Conservation (phyloP, 768 basidiomycete genomes). For the Naganishia randhawae region DNA sequence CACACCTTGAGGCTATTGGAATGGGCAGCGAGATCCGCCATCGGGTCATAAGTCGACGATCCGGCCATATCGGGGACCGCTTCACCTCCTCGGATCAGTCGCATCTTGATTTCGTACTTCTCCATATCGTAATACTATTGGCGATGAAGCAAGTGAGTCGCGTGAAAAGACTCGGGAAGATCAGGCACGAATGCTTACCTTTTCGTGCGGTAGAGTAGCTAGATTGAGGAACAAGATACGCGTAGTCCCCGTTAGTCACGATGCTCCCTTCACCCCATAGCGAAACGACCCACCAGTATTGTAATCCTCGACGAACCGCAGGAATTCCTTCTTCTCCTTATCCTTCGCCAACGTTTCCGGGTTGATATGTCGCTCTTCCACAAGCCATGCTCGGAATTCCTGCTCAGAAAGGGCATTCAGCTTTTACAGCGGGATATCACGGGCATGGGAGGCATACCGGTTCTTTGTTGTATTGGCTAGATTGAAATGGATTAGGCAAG, state of each 20-base stretch:
- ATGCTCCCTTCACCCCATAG: constrained; percentile 1
- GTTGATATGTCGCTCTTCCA: constrained; percentile 86
- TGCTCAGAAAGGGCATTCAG: constrained; percentile 34
- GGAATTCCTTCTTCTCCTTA: constrained; percentile 78
- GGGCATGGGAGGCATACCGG: constrained; percentile 38
- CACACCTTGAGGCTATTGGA: constrained; percentile 68
- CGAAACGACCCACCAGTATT: constrained; percentile 43
- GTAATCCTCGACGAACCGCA: constrained; percentile 59
- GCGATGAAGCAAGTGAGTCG: not conserved
- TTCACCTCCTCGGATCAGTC: constrained; percentile 76
- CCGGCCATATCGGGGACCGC: constrained; percentile 62
- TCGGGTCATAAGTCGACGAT: constrained; percentile 63
- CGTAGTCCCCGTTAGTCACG: constrained; percentile 66
- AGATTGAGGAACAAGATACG: not conserved
- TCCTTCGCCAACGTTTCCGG: constrained; percentile 84
- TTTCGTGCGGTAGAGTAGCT: constrained; percentile 91
- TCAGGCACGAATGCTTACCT: constrained; percentile 47
- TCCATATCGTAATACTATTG: constrained; percentile 76
- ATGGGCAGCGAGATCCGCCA: constrained; percentile 76
- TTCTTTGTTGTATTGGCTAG: constrained; percentile 66
- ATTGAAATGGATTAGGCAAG: constrained; percentile 19
- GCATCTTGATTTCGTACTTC: constrained; percentile 77
- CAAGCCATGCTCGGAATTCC: constrained; percentile 87
- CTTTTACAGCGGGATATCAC: not conserved
- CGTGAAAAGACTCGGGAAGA: not conserved